phyloP scores from a whole-genome alignment of 2,329 filamentous ascomycete species.

The Trichoderma semiorbis region DNA sequence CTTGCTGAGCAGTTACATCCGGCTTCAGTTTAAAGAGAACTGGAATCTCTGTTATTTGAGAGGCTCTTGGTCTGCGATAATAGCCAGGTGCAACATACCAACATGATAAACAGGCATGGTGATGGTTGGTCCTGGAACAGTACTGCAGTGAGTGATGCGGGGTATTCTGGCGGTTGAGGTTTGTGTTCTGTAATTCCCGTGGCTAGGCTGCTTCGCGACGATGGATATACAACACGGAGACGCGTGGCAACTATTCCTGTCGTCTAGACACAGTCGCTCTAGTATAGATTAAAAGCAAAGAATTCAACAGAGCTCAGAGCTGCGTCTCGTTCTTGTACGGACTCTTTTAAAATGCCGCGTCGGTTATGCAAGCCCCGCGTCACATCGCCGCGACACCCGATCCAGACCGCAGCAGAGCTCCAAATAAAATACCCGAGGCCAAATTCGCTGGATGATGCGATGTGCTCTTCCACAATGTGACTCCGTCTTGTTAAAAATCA shows the following conservation, averaged over 20 bases:
- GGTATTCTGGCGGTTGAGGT: neutral
- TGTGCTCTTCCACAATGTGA: neutral
- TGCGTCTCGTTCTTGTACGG: neutral
- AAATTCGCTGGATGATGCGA: neutral
- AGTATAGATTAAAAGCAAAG: neutral
- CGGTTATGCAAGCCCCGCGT: neutral
- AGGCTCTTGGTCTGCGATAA: neutral
- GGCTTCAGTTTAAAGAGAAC: slow-evolving; percentile 6
- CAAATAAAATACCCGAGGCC: neutral
- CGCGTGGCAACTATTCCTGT: neutral
- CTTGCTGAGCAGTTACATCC: neutral
- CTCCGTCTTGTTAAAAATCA: neutral
- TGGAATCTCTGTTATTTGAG: neutral
- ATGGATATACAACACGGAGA: neutral
- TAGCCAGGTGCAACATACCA: neutral
- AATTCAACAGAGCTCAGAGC: neutral
- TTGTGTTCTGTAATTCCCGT: no score
- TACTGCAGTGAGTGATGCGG: neutral
- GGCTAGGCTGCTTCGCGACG: neutral
- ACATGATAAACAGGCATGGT: neutral
- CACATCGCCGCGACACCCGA: neutral
- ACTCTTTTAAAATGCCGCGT: neutral
- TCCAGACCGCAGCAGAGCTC: neutral
- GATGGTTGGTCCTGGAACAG: neutral
- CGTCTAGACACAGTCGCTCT: neutral